Evolutionary conservation across 805 yeast species (phyloP), one percentile per base, ranked within the genome.

Genomic region (Ogataea haglerorum): DNA sequence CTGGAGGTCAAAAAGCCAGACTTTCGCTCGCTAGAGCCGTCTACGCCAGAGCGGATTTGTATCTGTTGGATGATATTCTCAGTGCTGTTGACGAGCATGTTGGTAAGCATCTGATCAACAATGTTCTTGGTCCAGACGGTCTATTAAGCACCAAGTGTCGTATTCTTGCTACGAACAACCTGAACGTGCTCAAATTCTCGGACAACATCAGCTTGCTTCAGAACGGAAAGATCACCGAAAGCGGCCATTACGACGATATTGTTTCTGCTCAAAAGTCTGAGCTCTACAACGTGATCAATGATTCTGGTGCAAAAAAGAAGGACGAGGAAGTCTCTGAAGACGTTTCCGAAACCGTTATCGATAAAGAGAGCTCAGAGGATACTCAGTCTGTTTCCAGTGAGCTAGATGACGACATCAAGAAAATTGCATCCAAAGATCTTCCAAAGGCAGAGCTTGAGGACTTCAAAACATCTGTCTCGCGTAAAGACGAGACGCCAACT

Each of bases 1-100:
- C 95, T 34, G 98, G 98, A 36, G 98, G 98, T 36, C 97, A 90
- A 64, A 90, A 90, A 69, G 96, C 97, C 1, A 80, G 98, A 63
- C 72, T 90, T 27, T 80, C 95, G 1, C 73, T 90, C 37, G 97
- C 97, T 1, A 77, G 98, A 60, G 96, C 98, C 12, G 96, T 90
- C 6, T 90, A 90, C 58, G 78, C 96, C 3, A 73, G 96, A 49
- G 93, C 96, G 8, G 96, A 90, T 53, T 77, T 90, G 29, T 87
- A 86, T 60, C 65, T 90, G 32, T 68, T 90, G 49, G 98, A 90
- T 60, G 98, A 90, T 61, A 90, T 93, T 10, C 74, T 90, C 43
- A 82, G 91, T 62, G 98, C 98, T 27, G 98, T 90, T 30, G 98
- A 90, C 62, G 96, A 88, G 58, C 97, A 90, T 57, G 98, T 90